These are phyloP conservation scores for Climacium dendroides DNA, from an alignment of 225 moss, liverwort and hornwort species.

Conservation along the genomic window DNA sequence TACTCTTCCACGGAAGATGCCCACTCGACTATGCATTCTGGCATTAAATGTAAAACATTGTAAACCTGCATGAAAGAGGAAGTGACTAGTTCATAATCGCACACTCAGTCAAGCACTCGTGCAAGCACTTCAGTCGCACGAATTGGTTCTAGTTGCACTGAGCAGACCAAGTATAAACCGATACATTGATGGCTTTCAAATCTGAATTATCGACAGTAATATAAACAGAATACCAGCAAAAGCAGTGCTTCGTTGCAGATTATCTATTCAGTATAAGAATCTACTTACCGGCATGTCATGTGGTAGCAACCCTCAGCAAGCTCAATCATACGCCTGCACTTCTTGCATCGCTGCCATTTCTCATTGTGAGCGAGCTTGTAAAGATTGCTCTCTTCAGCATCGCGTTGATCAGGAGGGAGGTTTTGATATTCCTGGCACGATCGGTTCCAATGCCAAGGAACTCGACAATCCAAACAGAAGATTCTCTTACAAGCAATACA, in stretches of 20 bases:
- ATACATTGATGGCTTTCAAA: neutral
- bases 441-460: conserved; percentile 75
- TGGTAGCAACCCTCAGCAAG: conserved; percentile 87
- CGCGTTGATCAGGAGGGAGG: conserved; percentile 56
- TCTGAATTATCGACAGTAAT: neutral
- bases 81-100: neutral
- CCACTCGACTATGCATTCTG: neutral
- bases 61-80: neutral
- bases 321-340: conserved; percentile 85
- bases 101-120: too few species aligned
- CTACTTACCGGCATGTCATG: conserved; percentile 84
- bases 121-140: neutral
- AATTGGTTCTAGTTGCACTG: neutral
- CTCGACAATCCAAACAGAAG: conserved; percentile 83
- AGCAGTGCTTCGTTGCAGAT: neutral
- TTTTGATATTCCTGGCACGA: conserved; percentile 67
- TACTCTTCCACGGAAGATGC: neutral
- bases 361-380: conserved; percentile 72
- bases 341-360: conserved; percentile 89
- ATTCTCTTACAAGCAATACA: conserved; percentile 58
- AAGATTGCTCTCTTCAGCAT: conserved; percentile 71
- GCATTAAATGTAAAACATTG: neutral
- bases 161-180: neutral
- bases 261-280: neutral
- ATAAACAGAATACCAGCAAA: neutral